Evolutionary conservation across 2,329 filamentous ascomycete species (phyloP).

Genomic region (Claviceps sp.): DNA sequence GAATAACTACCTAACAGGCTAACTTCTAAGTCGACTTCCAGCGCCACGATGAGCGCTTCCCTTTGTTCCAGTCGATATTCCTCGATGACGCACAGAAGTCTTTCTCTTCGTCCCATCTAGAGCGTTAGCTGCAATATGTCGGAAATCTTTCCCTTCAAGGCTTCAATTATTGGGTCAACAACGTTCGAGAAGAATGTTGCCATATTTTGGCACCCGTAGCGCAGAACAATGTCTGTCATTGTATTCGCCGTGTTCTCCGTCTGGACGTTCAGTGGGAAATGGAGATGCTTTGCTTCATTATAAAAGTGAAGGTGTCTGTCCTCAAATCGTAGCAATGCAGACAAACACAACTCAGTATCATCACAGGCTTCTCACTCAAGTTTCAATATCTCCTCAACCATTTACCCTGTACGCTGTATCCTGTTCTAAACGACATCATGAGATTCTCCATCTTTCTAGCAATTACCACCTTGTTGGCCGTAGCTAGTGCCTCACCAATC

Average conservation of each 20-base stretch:
- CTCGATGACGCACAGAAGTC: not conserved
- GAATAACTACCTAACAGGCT: too few species aligned
- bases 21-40: not conserved
- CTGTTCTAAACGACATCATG: not conserved
- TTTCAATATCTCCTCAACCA: not conserved
- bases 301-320: not conserved
- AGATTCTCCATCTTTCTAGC: not conserved
- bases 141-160: too few species aligned
- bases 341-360: not conserved
- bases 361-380: not conserved
- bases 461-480: not conserved
- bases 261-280: not conserved
- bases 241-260: too few species aligned
- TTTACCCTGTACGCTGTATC: too few species aligned
- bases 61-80: not conserved
- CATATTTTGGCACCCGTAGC: not conserved
- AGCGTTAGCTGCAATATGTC: not conserved
- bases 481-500: not conserved
- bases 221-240: not conserved
- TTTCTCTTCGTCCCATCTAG: not conserved
- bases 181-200: not conserved
- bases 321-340: too few species aligned
- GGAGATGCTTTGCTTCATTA: not conserved
- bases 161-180: not conserved
- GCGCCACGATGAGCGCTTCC: not conserved